phyloP scores from a whole-genome alignment of 306 rosid species.

The Coriaria nepalensis region DNA sequence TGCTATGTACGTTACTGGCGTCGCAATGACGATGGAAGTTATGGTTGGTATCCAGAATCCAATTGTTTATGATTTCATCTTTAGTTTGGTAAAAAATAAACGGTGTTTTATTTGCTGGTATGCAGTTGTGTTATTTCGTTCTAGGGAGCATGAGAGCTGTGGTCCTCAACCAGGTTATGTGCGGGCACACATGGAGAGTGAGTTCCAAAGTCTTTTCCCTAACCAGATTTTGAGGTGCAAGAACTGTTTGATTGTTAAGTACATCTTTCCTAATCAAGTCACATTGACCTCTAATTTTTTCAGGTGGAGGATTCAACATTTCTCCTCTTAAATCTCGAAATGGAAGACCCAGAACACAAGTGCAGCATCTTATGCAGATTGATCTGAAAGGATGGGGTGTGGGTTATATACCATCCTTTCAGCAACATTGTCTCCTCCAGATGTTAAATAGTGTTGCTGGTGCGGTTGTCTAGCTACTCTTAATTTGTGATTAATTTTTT shows the following conservation, averaged over 20 bases:
- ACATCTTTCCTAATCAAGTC: conserved; percentile 8
- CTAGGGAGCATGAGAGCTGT: conserved; percentile 90
- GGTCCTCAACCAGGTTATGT: conserved; percentile 92
- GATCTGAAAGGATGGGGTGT: conserved; percentile 99
- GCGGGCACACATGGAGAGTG: conserved; percentile 97
- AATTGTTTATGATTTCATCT: conserved; percentile 1
- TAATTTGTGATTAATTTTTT: background rate
- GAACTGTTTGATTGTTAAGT: conserved; percentile 11
- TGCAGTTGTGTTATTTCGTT: conserved; percentile 91
- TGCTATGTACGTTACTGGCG: conserved; percentile 99
- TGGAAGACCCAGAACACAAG: conserved; percentile 95
- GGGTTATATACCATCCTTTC: conserved; percentile 79
- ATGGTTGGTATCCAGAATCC: conserved; percentile 49
- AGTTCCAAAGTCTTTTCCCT: conserved; percentile 20
- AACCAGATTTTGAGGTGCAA: conserved; percentile 12
- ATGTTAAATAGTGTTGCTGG: conserved; percentile 96
- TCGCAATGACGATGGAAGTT: conserved; percentile 96
- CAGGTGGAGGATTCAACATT: conserved; percentile 96
- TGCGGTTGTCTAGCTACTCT: conserved; percentile 25
- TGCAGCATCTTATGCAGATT: conserved; percentile 98
- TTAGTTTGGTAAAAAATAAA: too few species aligned
- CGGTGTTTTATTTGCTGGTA: conserved; percentile 20
- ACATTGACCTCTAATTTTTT: conserved; percentile 9
- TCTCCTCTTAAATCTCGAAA: conserved; percentile 84
- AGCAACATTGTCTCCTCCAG: conserved; percentile 97